phyloP scores from a whole-genome alignment of 768 basidiomycete species.

The Boletus rubropictus region DNA sequence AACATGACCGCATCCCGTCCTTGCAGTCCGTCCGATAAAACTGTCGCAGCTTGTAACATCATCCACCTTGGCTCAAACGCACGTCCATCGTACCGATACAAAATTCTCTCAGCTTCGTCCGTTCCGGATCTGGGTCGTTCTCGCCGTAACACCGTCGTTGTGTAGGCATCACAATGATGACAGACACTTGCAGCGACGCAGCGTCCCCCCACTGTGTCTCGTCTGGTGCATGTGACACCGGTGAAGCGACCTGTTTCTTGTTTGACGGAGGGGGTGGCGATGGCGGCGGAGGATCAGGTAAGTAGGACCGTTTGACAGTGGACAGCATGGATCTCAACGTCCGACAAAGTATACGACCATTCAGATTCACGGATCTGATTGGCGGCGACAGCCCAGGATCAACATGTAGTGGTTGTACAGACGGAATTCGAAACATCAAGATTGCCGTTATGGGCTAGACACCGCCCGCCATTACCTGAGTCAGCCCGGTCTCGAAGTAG shows the following conservation, averaged over 20 bases:
- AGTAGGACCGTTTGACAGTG: slow-evolving; percentile 2
- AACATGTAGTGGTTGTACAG: neutral
- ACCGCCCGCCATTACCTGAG: neutral
- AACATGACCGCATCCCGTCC: too few relatives aligned
- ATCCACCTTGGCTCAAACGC: slow-evolving; percentile 9
- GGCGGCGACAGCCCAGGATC: neutral
- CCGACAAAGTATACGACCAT: neutral
- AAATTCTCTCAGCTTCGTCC: slow-evolving; percentile 33
- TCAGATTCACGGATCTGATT: neutral
- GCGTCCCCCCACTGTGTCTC: slow-evolving; percentile 8
- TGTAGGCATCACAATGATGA: slow-evolving; percentile 40
- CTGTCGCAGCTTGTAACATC: neutral
- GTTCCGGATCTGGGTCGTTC: slow-evolving; percentile 1
- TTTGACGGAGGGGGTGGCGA: neutral
- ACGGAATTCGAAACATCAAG: slow-evolving; percentile 4
- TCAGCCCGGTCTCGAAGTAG: neutral
- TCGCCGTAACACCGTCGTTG: neutral
- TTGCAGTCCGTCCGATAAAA: neutral
- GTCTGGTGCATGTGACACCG: neutral
- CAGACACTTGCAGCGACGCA: slow-evolving; percentile 33
- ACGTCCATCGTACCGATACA: slow-evolving; percentile 25
- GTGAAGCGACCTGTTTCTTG: neutral
- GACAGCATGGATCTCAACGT: neutral
- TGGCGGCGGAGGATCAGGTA: neutral
- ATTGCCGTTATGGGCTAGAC: slow-evolving; percentile 24